phyloP scores from a whole-genome alignment of 768 basidiomycete genomes.

The Tricholoma sp. region DNA sequence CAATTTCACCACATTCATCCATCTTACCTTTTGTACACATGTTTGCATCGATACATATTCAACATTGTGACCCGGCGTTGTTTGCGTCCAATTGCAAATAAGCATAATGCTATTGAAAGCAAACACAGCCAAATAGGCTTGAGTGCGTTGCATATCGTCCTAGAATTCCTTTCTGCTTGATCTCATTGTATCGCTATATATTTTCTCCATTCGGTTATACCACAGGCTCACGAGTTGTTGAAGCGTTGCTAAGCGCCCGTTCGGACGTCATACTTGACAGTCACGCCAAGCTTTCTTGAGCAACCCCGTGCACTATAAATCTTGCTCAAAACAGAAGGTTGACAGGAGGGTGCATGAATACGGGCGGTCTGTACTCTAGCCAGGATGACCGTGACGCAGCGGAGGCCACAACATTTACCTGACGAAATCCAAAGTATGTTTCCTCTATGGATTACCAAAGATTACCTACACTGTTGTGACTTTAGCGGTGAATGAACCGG shows the following conservation, averaged over 20 bases:
- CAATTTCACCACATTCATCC: neutral
- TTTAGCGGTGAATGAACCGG: slow-evolving; percentile 74
- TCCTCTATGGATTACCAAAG: neutral
- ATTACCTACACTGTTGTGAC: neutral
- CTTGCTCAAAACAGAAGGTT: neutral
- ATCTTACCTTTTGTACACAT: neutral
- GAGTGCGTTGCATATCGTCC: neutral
- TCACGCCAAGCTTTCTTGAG: neutral
- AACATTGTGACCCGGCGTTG: too few relatives aligned
- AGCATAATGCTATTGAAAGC: neutral
- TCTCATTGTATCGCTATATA: neutral
- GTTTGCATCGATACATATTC: neutral
- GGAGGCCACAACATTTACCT: slow-evolving; percentile 57
- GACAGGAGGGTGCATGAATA: neutral
- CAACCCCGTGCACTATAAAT: neutral
- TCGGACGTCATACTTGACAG: neutral
- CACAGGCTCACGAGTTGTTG: neutral
- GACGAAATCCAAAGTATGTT: slow-evolving; percentile 61
- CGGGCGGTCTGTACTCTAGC: neutral
- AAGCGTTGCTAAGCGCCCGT: neutral
- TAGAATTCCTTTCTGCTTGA: neutral
- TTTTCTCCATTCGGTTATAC: neutral
- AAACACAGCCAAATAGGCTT: neutral
- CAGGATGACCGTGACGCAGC: slow-evolving; percentile 61
- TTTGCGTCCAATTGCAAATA: too few relatives aligned